Conservation (phyloP, 2,329 filamentous ascomycete genomes). For the Xylariales sp. region DNA sequence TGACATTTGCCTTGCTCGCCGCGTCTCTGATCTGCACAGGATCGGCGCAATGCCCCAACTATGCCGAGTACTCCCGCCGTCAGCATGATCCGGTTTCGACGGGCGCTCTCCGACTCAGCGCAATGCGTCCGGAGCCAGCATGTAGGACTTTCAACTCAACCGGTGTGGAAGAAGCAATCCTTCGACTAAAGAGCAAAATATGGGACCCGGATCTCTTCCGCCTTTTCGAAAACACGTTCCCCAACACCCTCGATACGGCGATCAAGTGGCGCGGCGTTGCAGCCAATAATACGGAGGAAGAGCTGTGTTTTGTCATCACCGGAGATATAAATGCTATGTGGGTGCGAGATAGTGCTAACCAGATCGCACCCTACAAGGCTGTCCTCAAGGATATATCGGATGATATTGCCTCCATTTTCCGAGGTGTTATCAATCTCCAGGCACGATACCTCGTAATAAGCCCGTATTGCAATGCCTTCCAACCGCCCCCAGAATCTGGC, state of each 20-base stretch:
- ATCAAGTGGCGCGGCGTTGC: conserved; percentile 63
- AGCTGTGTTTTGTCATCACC: conserved; percentile 57
- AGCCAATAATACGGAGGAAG: conserved; percentile 53
- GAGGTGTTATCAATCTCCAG: conserved; percentile 74
- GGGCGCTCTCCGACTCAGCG: conserved; percentile 74
- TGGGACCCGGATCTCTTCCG: conserved; percentile 71
- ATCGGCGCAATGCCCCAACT: conserved; percentile 55
- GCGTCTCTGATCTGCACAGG: neutral
- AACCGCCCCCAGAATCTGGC: conserved; percentile 74
- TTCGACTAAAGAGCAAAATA: conserved; percentile 63
- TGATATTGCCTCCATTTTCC: conserved; percentile 63
- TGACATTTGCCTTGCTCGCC: neutral
- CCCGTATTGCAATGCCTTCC: conserved; percentile 93
- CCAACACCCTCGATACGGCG: conserved; percentile 72
- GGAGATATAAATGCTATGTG: conserved; percentile 92
- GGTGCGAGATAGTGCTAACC: conserved; percentile 83
- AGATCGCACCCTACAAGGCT: conserved; percentile 69
- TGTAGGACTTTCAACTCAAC: conserved; percentile 81
- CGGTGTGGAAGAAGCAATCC: conserved; percentile 71
- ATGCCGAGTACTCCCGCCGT: conserved; percentile 53
- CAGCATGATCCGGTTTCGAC: conserved; percentile 67
- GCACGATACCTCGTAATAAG: conserved; percentile 63
- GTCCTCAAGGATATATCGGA: conserved; percentile 52
- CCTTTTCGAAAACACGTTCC: conserved; percentile 68
- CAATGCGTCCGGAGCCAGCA: conserved; percentile 68